phyloP scores from a whole-genome alignment of 345 rosid genomes.

The Ceriops decandra region DNA sequence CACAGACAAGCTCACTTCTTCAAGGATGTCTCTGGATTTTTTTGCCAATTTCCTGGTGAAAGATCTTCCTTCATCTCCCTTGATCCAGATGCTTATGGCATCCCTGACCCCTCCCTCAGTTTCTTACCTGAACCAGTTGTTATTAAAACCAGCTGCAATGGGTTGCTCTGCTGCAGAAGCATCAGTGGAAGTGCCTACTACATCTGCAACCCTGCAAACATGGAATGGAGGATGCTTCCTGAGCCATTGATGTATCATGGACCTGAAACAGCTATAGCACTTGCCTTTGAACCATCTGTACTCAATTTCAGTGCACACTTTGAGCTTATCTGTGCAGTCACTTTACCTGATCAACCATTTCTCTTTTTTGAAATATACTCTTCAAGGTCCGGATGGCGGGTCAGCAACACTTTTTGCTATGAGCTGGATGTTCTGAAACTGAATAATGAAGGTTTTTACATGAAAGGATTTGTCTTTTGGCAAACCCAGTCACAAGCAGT shows the following conservation, averaged over 20 bases:
- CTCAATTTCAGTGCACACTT: conserved; percentile 18
- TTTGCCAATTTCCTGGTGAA: conserved; percentile 26
- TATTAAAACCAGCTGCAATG: conserved; percentile 31
- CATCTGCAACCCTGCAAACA: conserved; percentile 45
- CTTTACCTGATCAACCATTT: neutral
- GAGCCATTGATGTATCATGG: conserved; percentile 29
- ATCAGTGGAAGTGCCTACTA: conserved; percentile 20
- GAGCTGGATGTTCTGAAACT: conserved; percentile 14
- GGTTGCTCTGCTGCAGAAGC: conserved; percentile 41
- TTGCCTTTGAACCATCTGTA: conserved; percentile 31
- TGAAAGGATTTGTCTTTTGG: conserved; percentile 28
- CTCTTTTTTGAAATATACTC: conserved; percentile 43
- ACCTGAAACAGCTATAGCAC: conserved; percentile 28
- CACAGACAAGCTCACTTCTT: conserved; percentile 34
- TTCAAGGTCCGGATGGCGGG: conserved; percentile 40
- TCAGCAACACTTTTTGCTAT: conserved; percentile 11
- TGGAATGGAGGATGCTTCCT: conserved; percentile 37
- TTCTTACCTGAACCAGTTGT: conserved; percentile 32
- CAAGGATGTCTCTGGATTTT: conserved; percentile 36
- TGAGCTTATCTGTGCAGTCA: conserved; percentile 37
- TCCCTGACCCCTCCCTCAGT: conserved; percentile 26
- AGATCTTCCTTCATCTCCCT: conserved; percentile 29
- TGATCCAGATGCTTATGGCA: conserved; percentile 24
- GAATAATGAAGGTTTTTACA: conserved; percentile 25
- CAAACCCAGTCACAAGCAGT: conserved; percentile 18